Conservation (phyloP, 257 asterid species). For the Nicotiana undulata region DNA sequence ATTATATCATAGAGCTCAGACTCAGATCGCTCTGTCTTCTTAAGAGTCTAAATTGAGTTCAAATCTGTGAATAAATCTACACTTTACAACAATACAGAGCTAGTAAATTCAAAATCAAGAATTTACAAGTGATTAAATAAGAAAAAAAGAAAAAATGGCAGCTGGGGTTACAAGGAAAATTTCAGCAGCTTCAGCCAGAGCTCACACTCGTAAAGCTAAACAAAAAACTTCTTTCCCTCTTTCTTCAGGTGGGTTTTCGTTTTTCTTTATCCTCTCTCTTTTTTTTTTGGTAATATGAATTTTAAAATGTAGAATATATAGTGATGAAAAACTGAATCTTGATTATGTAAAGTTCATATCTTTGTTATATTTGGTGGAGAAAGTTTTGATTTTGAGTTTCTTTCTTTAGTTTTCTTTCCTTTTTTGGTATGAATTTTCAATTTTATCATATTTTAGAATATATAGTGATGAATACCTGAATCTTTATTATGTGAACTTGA, state of each 20-base stretch:
- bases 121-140: neutral
- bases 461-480: neutral
- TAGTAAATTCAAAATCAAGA: neutral
- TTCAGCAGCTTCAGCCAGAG: conserved; percentile 91
- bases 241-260: conserved; percentile 35
- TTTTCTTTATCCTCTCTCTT: neutral
- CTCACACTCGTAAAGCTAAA: conserved; percentile 70
- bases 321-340: neutral
- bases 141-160: neutral
- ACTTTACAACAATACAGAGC: neutral
- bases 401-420: neutral
- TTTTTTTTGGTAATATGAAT: neutral
- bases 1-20: neutral
- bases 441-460: neutral
- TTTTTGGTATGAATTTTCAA: neutral
- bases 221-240: conserved; percentile 22
- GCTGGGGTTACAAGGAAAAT: conserved; percentile 30
- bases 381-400: too few species aligned
- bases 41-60: neutral
- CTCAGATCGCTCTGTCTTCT: neutral
- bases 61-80: neutral
- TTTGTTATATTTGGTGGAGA: neutral
- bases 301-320: neutral
- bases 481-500: neutral
- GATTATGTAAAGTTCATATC: neutral